Conservation (phyloP, 2,329 filamentous ascomycete genomes). For the Penicillium frequentans region DNA sequence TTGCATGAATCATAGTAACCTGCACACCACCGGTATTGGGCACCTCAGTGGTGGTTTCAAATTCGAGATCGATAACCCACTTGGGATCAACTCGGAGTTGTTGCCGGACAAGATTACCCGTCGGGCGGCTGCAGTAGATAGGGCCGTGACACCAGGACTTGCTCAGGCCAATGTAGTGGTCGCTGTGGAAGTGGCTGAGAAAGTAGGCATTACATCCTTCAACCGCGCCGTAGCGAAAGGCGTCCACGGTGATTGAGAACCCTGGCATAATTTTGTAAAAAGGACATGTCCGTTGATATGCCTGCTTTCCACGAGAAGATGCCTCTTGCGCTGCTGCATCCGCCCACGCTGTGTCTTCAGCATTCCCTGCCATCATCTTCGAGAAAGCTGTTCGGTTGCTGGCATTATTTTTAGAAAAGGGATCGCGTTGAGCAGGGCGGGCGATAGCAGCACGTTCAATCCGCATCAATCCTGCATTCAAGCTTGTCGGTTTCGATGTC, state of each 20-base stretch:
- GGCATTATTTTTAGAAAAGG: conserved; percentile 58
- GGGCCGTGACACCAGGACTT: conserved; percentile 88
- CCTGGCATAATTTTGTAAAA: conserved; percentile 99
- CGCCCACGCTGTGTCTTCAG: conserved; percentile 87
- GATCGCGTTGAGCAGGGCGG: conserved; percentile 77
- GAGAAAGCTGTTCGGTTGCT: conserved; percentile 72
- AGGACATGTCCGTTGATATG: conserved; percentile 86
- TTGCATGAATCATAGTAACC: conserved; percentile 94
- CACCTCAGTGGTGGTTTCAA: conserved; percentile 75
- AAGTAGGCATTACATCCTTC: conserved; percentile 94
- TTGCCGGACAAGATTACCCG: conserved; percentile 81
- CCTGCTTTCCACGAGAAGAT: conserved; percentile 77
- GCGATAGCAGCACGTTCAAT: conserved; percentile 70
- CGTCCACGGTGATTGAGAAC: conserved; percentile 90
- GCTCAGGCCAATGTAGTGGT: conserved; percentile 92
- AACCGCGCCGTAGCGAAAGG: conserved; percentile 91
- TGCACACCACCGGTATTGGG: conserved; percentile 78
- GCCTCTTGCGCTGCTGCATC: conserved; percentile 77
- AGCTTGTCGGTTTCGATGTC: background rate
- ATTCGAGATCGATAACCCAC: conserved; percentile 82
- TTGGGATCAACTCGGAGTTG: conserved; percentile 83
- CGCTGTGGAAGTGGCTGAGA: conserved; percentile 95
- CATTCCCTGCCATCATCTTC: conserved; percentile 88
- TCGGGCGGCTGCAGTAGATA: conserved; percentile 94
- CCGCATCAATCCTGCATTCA: conserved; percentile 46